Evolutionary conservation across 225 moss, liverwort and hornwort species (phyloP).

Genomic region (Lunularia cruciata): DNA sequence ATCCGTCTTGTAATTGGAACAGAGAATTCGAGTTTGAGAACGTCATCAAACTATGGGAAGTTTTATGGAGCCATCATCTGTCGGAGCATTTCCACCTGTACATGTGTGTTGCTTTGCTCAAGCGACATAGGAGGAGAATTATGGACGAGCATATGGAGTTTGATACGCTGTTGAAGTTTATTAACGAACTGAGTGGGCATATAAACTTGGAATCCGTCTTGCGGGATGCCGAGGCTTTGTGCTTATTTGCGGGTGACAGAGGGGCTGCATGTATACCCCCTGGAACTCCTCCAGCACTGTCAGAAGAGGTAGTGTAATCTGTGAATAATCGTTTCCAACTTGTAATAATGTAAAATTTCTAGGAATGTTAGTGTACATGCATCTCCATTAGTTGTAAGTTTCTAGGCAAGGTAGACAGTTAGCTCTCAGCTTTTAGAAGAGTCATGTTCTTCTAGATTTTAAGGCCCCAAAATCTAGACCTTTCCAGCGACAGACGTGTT

Average conservation of each 20-base stretch:
- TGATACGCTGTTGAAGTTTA: slow-evolving; percentile 87
- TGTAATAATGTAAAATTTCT: neutral
- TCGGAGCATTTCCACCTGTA: slow-evolving; percentile 97
- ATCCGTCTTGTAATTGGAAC: slow-evolving; percentile 6
- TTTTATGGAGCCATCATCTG: slow-evolving; percentile 84
- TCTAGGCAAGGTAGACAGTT: neutral
- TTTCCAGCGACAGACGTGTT: neutral
- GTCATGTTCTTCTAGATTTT: neutral
- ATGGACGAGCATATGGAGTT: slow-evolving; percentile 99
- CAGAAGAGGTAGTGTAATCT: slow-evolving; percentile 28
- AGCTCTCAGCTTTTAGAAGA: neutral
- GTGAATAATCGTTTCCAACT: neutral
- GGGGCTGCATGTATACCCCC: slow-evolving; percentile 87
- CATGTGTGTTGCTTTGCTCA: slow-evolving; percentile 89
- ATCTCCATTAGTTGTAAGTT: neutral
- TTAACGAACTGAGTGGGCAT: slow-evolving; percentile 92
- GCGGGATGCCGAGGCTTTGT: slow-evolving; percentile 82
- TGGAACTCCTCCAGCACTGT: slow-evolving; percentile 80
- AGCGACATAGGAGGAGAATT: slow-evolving; percentile 83
- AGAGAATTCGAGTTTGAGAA: slow-evolving; percentile 91
- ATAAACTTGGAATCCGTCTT: slow-evolving; percentile 82
- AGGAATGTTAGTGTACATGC: neutral
- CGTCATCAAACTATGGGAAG: slow-evolving; percentile 90
- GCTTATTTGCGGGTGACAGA: slow-evolving; percentile 82
- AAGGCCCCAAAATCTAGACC: neutral